Conservation (phyloP, 805 yeast species). For the Saturnispora serradocipensis region DNA sequence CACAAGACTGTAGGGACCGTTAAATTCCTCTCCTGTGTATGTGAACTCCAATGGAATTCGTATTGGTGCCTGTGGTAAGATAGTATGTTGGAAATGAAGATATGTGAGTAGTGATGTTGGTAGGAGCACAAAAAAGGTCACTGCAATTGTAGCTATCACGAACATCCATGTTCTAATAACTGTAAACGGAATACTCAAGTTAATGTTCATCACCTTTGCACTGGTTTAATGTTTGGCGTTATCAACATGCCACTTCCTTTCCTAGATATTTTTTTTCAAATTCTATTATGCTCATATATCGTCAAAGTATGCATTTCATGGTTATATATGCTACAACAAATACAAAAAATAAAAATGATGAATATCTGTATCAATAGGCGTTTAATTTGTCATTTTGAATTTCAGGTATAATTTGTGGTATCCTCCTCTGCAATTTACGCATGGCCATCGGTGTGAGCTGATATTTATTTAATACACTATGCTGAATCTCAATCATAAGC, state of each 20-base stretch:
- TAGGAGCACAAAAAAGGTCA: constrained; percentile 8
- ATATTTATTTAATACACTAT: not conserved
- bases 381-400: not conserved
- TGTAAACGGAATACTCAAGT: constrained; percentile 5
- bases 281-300: not conserved
- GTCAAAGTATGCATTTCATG: not conserved
- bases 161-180: constrained; percentile 7
- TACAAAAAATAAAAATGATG: not conserved
- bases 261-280: not conserved
- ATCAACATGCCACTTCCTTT: not conserved
- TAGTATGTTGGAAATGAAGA: constrained; percentile 8
- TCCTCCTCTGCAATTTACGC: not conserved
- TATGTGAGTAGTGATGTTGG: constrained; percentile 11
- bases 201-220: not conserved
- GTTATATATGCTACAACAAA: not conserved
- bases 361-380: not conserved
- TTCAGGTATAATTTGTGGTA: not conserved
- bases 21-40: constrained; percentile 1
- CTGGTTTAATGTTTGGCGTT: not conserved
- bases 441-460: not conserved
- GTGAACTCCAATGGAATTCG: constrained; percentile 10
- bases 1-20: constrained; percentile 9
- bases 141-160: constrained; percentile 1
- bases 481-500: not conserved
- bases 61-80: constrained; percentile 10